phyloP scores from a whole-genome alignment of 768 basidiomycete genomes.

The Lentinula boryana region DNA sequence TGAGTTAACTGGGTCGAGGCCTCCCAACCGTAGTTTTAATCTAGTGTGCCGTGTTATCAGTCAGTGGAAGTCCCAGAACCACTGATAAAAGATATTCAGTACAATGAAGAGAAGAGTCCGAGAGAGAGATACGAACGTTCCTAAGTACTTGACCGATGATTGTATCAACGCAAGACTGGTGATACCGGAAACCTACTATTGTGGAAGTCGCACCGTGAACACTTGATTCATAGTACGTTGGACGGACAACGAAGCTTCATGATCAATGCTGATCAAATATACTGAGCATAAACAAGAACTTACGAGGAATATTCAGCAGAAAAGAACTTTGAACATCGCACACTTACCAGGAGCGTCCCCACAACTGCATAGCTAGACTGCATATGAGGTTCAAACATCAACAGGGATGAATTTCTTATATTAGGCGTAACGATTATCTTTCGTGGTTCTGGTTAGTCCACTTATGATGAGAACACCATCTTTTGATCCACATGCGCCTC shows the following conservation, averaged over 20 bases:
- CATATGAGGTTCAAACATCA: too few species aligned
- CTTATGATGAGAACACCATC: too few species aligned
- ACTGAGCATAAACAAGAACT: constrained; percentile 32
- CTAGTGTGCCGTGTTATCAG: constrained; percentile 80
- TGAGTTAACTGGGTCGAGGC: constrained; percentile 52
- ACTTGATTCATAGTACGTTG: too few species aligned
- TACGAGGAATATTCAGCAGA: constrained; percentile 13
- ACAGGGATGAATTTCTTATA: too few species aligned
- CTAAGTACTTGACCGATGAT: constrained; percentile 26
- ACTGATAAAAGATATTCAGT: constrained; percentile 31
- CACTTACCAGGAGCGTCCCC: too few species aligned
- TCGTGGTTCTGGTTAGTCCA: too few species aligned
- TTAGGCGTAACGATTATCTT: too few species aligned
- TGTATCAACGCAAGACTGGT: constrained; percentile 7
- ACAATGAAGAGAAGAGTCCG: neutral
- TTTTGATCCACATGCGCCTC: too few species aligned
- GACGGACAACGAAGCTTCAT: too few species aligned
- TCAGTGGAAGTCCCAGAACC: constrained; percentile 65
- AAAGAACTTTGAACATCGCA: too few species aligned
- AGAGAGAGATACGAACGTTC: constrained; percentile 26
- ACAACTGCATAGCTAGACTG: too few species aligned
- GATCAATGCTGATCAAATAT: constrained; percentile 41
- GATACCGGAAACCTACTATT: constrained; percentile 35
- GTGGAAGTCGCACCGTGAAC: constrained; percentile 75
- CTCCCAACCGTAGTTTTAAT: constrained; percentile 75